Evolutionary conservation across 768 basidiomycete species (phyloP), one percentile per base, ranked within the genome.

Genomic region (Hypsizygus marmoreus): DNA sequence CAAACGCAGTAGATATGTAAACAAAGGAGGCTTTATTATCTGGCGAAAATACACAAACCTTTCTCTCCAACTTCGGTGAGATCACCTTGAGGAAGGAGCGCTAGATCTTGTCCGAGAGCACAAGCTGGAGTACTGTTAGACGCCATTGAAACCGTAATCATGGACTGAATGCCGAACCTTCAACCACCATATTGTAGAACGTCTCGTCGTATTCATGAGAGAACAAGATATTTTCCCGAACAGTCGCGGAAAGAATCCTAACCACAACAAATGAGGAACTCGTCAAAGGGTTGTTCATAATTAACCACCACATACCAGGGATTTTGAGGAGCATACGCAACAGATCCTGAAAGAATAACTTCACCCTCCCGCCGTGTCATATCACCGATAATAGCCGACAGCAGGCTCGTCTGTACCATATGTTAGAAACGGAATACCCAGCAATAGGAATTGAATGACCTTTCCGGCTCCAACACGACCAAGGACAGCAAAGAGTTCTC

Each of bases 391-490:
- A 94, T 83, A 0, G 91, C 88, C 1, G 85, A 84, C 31, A 91
- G 57, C 19, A 92, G 63, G 60, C 84, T 88, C 6, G 85, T 82
- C 88, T 88, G 46, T 8, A 38, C 3, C 3, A 17, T 6, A 40
- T 14, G n/a, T 37, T 20, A 13, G 25, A 20, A 22, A 23, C 32
- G 22, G 10, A 4, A 17, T 17, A 14, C 16, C 8, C 20, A 28
- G 33, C 2, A 12, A 20, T 22, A 17, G 6, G 9, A 32, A 35
- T 23, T 10, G 8, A 1, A 41, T 41, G 49, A 85, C 88, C 79
- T 98, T 98, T 43, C 95, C 95, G 29, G 84, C 80, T 7, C 94
- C 95, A 17, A 97, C 94, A 16, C 90, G 84, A 12, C 95, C 95
- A 13, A 95, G 75, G 6, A 97, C 68, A 2, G 86, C 91, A 0